phyloP scores from a whole-genome alignment of 371 early-diverging fungal genomes.

The Circinella umbellata region DNA sequence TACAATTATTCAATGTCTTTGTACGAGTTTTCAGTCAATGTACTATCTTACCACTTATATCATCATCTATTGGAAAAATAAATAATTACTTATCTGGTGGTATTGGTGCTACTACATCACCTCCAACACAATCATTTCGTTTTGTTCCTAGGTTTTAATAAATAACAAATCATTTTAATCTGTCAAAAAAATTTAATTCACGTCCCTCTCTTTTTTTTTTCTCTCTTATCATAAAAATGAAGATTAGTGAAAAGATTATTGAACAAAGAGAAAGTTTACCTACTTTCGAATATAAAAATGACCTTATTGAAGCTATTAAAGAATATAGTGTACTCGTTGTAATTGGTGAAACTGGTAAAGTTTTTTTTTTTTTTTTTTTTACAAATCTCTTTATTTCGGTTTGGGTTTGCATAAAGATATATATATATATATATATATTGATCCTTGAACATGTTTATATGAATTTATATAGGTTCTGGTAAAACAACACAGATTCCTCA shows the following conservation, averaged over 20 bases:
- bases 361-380: neutral
- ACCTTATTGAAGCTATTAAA: slow-evolving; percentile 68
- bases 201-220: neutral
- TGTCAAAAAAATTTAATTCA: neutral
- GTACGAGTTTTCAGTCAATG: slow-evolving; percentile 1
- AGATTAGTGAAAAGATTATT: neutral
- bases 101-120: neutral
- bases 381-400: neutral
- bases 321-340: slow-evolving; percentile 71
- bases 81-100: neutral
- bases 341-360: slow-evolving; percentile 84
- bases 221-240: slow-evolving; percentile 1
- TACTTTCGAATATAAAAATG: slow-evolving; percentile 58
- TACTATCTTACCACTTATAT: neutral
- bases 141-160: neutral
- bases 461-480: slow-evolving; percentile 71
- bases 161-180: neutral
- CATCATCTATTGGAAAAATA: neutral
- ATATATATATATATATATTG: no score
- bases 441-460: no score
- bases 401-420: no score
- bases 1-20: slow-evolving; percentile 1
- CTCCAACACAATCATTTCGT: neutral
- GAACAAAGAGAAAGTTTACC: slow-evolving; percentile 44
- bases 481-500: slow-evolving; percentile 96